Evolutionary conservation across 345 rosid species (phyloP), one percentile per base, ranked within the genome.

Genomic region (Camelina neglecta): DNA sequence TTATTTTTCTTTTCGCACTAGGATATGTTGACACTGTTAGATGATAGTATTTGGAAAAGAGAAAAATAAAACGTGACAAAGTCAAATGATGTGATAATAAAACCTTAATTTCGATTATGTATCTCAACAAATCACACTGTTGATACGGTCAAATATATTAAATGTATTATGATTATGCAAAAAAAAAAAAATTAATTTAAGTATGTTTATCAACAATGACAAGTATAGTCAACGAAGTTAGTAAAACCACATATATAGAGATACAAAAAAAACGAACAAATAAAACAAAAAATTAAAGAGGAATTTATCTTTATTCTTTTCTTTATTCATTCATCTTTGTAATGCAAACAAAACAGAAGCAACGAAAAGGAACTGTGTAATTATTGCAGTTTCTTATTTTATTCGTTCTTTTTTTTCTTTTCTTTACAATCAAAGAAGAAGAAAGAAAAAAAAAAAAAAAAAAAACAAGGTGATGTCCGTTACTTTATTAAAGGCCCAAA

Each of bases 401-500:
- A 36, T 41, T 54, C 15, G n/a, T 7, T 7, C 33, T 45, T 39
- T 10, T 39, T 18, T 18, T 18, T 18, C 18, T 18, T 18, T 3
- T 39, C 42, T 70, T 67, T 45, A 59, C 38, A 68, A 75, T 31
- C 20, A 3, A 26, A 50, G 4, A 60, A 47, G 53, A 63, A 18
- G 18, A 18, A 18, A 18, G 18, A 18, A 18, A 11, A 47, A 15
- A 7, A 55, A 60, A 11, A 45, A 57, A 65, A 71, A 72, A 57
- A 26, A 58, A 60, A 60, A 67, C 65, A 48, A 69, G 76, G 73
- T 44, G 16, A 54, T 50, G 50, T 79, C 74, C 84, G 90, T 87
- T 87, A 83, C 88, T 85, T 83, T 86, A 61, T 23, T 57, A 73
- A 87, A 82, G 78, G 86, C 60, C 60, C 11, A 7, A 56, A 41